Percentiles rank a stretch among this genome's conserved stretches.
Evolutionary conservation across 2,329 filamentous ascomycete genomes (phyloP).

Genomic region (Cladophialophora carrionii): DNA sequence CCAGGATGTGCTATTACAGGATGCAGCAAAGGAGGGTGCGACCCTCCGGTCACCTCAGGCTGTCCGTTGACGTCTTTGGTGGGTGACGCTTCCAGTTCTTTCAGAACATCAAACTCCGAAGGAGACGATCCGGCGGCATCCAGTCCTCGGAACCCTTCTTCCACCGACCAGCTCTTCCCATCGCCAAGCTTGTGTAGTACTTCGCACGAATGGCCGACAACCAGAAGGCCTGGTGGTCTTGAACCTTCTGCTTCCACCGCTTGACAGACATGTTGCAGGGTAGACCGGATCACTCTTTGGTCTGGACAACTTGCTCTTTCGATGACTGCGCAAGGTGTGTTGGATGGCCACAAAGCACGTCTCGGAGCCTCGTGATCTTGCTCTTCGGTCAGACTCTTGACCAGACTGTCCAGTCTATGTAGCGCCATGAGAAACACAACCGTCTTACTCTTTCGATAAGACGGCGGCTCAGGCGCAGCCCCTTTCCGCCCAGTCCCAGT

Average conservation of each 20-base stretch:
- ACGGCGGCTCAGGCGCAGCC: constrained; percentile 76
- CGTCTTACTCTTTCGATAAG: constrained; percentile 74
- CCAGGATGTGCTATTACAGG: constrained; percentile 1
- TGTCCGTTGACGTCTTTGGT: constrained; percentile 4
- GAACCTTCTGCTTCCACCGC: constrained; percentile 90
- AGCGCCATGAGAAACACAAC: constrained; percentile 95
- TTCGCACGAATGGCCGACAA: constrained; percentile 82
- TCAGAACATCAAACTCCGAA: constrained; percentile 27
- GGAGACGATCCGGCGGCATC: constrained; percentile 48
- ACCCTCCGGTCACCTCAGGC: background rate
- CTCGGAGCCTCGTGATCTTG: constrained; percentile 33
- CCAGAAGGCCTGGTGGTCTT: constrained; percentile 82
- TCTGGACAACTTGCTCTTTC: constrained; percentile 93
- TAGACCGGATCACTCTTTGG: constrained; percentile 88
- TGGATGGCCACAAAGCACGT: constrained; percentile 63
- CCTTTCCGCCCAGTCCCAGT: constrained; percentile 95
- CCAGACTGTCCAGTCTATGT: constrained; percentile 75
- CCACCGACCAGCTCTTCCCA: constrained; percentile 74
- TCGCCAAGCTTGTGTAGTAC: constrained; percentile 65
- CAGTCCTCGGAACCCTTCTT: constrained; percentile 81
- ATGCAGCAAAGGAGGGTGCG: background rate
- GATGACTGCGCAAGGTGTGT: constrained; percentile 88
- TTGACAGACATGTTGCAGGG: constrained; percentile 73
- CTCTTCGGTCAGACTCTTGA: constrained; percentile 65
- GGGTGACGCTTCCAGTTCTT: constrained; percentile 22